Percentiles rank a stretch among this genome's conserved stretches.
phyloP scores from a whole-genome alignment of 192 early-diverging fungal genomes.

The Thamnidium elegans region DNA sequence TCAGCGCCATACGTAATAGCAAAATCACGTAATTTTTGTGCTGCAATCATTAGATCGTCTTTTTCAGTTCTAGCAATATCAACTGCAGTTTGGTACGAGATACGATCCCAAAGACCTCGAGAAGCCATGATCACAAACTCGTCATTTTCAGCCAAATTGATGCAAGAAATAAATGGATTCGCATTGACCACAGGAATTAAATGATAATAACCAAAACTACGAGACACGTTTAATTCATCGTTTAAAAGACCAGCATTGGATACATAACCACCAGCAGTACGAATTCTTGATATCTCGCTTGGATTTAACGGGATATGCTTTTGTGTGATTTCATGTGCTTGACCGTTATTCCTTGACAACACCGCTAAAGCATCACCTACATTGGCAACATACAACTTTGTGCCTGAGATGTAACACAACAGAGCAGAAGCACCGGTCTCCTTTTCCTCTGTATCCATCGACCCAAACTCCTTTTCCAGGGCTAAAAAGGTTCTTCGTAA shows the following conservation, averaged over 20 bases:
- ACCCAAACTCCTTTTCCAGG: constrained; percentile 76
- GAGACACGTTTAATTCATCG: constrained; percentile 68
- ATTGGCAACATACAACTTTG: constrained; percentile 79
- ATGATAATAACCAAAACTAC: constrained; percentile 86
- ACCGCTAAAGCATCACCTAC: constrained; percentile 82
- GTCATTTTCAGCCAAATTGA: constrained; percentile 75
- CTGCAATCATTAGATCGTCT: constrained; percentile 68
- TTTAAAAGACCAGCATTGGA: constrained; percentile 73
- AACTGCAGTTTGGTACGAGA: constrained; percentile 78
- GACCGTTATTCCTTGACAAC: constrained; percentile 63
- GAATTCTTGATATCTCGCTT: constrained; percentile 70
- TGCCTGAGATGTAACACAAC: constrained; percentile 75
- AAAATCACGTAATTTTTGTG: constrained; percentile 81
- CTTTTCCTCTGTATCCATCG: constrained; percentile 15
- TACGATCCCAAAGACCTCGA: constrained; percentile 70
- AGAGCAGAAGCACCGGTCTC: constrained; percentile 68
- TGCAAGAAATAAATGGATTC: constrained; percentile 70
- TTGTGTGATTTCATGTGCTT: constrained; percentile 63
- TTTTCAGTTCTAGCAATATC: constrained; percentile 82
- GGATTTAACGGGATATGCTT: constrained; percentile 71
- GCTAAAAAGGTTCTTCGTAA: constrained; percentile 80
- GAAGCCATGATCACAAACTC: constrained; percentile 78
- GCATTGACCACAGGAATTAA: constrained; percentile 79
- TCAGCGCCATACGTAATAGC: constrained; percentile 78
- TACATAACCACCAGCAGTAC: constrained; percentile 77